Evolutionary conservation across 192 early-diverging fungal genomes (phyloP).

Genomic region (Coemansia sp.): DNA sequence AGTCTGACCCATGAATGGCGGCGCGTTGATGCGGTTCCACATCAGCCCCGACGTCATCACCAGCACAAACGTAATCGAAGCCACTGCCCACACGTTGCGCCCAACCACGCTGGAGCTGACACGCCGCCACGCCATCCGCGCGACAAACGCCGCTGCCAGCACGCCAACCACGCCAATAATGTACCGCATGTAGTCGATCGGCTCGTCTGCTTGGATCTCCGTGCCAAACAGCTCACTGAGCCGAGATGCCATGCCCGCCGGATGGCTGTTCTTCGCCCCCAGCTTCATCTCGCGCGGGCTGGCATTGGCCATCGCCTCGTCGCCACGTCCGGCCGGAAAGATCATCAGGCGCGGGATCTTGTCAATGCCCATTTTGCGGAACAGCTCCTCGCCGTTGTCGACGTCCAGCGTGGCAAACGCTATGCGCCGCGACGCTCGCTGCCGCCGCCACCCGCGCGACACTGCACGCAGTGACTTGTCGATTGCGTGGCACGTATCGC

Average conservation of each 20-base stretch:
- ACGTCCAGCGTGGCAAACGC: conserved; percentile 47
- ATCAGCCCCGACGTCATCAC: conserved; percentile 54
- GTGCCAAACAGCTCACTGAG: conserved; percentile 39
- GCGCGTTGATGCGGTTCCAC: conserved; percentile 52
- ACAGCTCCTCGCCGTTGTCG: conserved; percentile 49
- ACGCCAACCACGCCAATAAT: conserved; percentile 4
- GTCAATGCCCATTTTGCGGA: conserved; percentile 43
- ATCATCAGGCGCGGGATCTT: conserved; percentile 46
- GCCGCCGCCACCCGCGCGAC: conserved; percentile 39
- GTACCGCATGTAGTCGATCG: conserved; percentile 29
- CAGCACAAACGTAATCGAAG: conserved; percentile 42
- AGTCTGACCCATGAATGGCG: conserved; percentile 45
- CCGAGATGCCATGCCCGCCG: conserved; percentile 31
- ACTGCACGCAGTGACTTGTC: conserved; percentile 39
- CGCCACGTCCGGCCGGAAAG: conserved; percentile 39
- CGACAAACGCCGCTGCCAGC: conserved; percentile 12
- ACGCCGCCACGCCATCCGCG: conserved; percentile 21
- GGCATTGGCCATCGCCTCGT: conserved; percentile 26
- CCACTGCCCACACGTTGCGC: conserved; percentile 33
- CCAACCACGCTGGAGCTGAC: conserved; percentile 29
- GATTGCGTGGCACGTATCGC: conserved; percentile 29
- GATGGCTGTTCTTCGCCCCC: conserved; percentile 11
- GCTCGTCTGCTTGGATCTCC: conserved; percentile 32
- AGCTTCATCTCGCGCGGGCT: conserved; percentile 41
- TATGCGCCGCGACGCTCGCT: conserved; percentile 14